Evolutionary conservation across 345 rosid species (phyloP).

Genomic region (Chamaenerion angustifolium): DNA sequence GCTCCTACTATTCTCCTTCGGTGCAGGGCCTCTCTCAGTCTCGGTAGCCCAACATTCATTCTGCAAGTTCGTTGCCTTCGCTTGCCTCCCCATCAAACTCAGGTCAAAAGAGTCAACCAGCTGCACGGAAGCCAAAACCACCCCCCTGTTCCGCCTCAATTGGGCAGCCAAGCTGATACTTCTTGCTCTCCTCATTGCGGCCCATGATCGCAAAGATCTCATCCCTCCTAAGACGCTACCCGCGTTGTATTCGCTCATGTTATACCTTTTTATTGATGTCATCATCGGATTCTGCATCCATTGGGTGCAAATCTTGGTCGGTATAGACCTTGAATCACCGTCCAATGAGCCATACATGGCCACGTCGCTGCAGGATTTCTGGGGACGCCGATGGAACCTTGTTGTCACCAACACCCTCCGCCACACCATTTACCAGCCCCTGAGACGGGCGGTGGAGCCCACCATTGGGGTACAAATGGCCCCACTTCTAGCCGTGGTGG

Average conservation of each 20-base stretch:
- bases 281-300: slow-evolving; percentile 10
- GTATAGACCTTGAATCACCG: slow-evolving; percentile 41
- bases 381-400: slow-evolving; percentile 66
- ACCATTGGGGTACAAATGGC: slow-evolving; percentile 12
- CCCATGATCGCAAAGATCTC: slow-evolving; percentile 15
- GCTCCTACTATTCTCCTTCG: slow-evolving; percentile 37
- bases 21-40: slow-evolving; percentile 23
- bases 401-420: slow-evolving; percentile 36
- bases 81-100: slow-evolving; percentile 44
- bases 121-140: background rate
- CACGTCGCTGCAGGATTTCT: slow-evolving; percentile 62
- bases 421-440: slow-evolving; percentile 30
- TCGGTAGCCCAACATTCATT: slow-evolving; percentile 7
- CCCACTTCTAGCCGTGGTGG: slow-evolving; percentile 18
- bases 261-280: slow-evolving; percentile 27
- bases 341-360: slow-evolving; percentile 46
- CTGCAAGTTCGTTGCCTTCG: slow-evolving; percentile 32
- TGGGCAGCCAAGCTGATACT: slow-evolving; percentile 18
- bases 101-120: background rate
- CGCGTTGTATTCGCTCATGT: slow-evolving; percentile 16
- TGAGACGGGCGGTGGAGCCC: slow-evolving; percentile 5
- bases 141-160: background rate
- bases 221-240: slow-evolving; percentile 13
- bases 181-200: slow-evolving; percentile 15
- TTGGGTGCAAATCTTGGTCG: slow-evolving; percentile 20